phyloP scores from a whole-genome alignment of 2,329 filamentous ascomycete genomes.

The Fusarium nelsonii region DNA sequence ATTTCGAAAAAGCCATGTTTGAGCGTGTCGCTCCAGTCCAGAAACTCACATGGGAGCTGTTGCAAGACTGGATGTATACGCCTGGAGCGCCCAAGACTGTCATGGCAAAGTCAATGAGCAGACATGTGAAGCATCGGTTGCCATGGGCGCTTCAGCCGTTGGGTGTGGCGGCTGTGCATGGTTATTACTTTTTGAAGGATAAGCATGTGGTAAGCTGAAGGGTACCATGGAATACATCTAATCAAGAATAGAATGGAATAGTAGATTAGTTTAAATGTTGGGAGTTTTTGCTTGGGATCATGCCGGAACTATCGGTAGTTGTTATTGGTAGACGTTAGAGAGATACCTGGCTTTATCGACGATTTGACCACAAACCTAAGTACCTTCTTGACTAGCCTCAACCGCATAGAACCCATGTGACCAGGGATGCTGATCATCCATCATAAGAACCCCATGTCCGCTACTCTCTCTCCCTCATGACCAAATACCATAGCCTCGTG shows the following conservation, averaged over 20 bases:
- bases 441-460: constrained; percentile 32
- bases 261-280: neutral
- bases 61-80: constrained; percentile 62
- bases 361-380: neutral
- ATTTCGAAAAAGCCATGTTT: constrained; percentile 57
- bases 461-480: constrained; percentile 28
- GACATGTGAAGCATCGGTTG: constrained; percentile 51
- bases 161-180: constrained; percentile 46
- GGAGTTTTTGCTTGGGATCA: neutral
- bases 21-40: constrained; percentile 54
- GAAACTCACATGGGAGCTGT: constrained; percentile 59
- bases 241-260: neutral
- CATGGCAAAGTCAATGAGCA: constrained; percentile 54
- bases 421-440: constrained; percentile 43
- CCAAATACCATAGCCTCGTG: constrained; percentile 30
- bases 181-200: constrained; percentile 47
- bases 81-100: constrained; percentile 58
- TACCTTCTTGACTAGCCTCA: constrained; percentile 1
- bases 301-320: constrained; percentile 5
- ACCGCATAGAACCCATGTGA: constrained; percentile 39
- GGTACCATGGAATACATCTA: neutral
- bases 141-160: constrained; percentile 51
- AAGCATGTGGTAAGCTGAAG: constrained; percentile 26
- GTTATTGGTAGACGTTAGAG: constrained; percentile 13
- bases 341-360: constrained; percentile 15